A percentile compares a stretch with the other conserved stretches of the same genome.
Conservation (phyloP, 2,329 filamentous ascomycete genomes). For the Alternaria rosae region DNA sequence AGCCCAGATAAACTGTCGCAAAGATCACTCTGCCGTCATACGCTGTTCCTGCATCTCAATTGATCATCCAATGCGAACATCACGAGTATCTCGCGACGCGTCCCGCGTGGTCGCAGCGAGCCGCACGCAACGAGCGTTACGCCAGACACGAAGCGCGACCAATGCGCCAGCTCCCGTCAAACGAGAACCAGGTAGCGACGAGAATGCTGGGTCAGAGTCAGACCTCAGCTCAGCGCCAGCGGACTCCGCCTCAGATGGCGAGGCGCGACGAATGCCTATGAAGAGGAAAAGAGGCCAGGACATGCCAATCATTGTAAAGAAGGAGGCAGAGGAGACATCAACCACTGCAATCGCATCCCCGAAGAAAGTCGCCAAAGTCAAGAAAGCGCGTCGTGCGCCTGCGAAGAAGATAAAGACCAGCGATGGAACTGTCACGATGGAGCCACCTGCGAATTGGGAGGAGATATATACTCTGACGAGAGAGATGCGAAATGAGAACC, state of each 20-base stretch:
- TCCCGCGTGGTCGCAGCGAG: conserved; percentile 41
- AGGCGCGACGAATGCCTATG: conserved; percentile 23
- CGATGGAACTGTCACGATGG: conserved; percentile 52
- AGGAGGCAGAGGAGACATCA: conserved; percentile 32
- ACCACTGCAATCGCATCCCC: conserved; percentile 32
- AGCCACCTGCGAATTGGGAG: conserved; percentile 82
- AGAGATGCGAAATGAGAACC: conserved; percentile 75
- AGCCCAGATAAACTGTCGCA: background rate
- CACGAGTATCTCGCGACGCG: conserved; percentile 49
- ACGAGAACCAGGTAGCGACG: conserved; percentile 16
- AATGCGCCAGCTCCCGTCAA: conserved; percentile 30
- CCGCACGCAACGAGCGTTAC: conserved; percentile 36
- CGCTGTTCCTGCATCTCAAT: background rate
- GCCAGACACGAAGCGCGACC: conserved; percentile 40
- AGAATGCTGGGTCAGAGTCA: conserved; percentile 32
- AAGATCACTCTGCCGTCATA: background rate
- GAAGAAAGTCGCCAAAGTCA: conserved; percentile 31
- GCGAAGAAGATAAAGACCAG: conserved; percentile 43
- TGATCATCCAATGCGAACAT: conserved; percentile 42
- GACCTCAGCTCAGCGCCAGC: conserved; percentile 43
- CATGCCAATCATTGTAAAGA: conserved; percentile 43
- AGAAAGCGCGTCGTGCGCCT: conserved; percentile 48
- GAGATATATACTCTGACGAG: conserved; percentile 79
- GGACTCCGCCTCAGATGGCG: conserved; percentile 34
- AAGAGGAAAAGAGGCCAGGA: conserved; percentile 59